Evolutionary conservation across 805 yeast genomes (phyloP), one percentile per base, ranked within the genome.

Genomic region (Kodamaea kaohsiungensis): DNA sequence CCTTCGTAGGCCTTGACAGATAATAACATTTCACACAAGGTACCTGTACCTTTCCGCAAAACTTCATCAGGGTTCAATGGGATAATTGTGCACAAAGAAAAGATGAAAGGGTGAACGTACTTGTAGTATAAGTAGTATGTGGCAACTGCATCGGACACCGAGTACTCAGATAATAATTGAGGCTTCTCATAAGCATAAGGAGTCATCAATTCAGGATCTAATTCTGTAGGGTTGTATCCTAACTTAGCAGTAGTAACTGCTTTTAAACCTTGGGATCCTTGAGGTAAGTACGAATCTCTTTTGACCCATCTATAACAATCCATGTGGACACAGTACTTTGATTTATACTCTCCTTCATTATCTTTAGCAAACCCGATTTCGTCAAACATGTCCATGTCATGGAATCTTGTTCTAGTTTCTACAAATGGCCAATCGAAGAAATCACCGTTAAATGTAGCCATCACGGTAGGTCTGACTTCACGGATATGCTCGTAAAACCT

Each of bases 381-480:
- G 43, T 88, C 87, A 65, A 83, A 88, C 95, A 95, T 87, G 66
- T 88, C 87, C 59, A 95, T 68, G 13, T 89, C 97, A 68, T 95
- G 96, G 55, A 83, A 83, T 18, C 85, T 74, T 1, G 98, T 87
- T 66, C 99, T 79, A 12, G 89, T 87, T 61, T 92, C 98, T 2
- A 95, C 93, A 67, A 91, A 95, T 1, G 99, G 99, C 98, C 99
- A 95, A 77, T 95, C 99, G 72, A 95, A 95, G 66, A 92, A 93
- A 68, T 95, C 99, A 78, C 99, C 99, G 72, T 95, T 95, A 64
- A 90, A 95, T 0, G 99, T 95, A 1, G 97, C 96, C 53, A 96
- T 95, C n/a, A 95, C 96, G 0, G 98, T 93, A 1, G 99, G 99
- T 60, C 83, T 80, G 2, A 81, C 88, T 43, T 95, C 98, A 58